These are phyloP conservation scores for Candida verbasci DNA, from an alignment of 805 yeast species.

Conservation along the genomic window DNA sequence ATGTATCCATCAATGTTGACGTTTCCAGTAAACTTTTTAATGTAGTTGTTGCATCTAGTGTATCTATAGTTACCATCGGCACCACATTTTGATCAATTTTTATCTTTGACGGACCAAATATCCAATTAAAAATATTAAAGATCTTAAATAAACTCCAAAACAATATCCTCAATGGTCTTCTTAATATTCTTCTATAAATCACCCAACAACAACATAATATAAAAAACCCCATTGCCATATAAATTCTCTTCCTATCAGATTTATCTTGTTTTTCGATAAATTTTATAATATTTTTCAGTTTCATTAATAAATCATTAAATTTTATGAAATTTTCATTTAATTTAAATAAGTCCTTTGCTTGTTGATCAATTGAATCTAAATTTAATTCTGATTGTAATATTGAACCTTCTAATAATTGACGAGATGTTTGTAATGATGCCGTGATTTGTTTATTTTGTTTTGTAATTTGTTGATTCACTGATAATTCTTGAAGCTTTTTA, in stretches of 20 bases:
- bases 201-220: slow-evolving; percentile 45
- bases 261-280: slow-evolving; percentile 51
- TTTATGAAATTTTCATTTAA: slow-evolving; percentile 39
- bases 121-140: slow-evolving; percentile 22
- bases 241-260: slow-evolving; percentile 45
- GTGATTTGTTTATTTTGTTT: slow-evolving; percentile 46
- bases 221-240: slow-evolving; percentile 44
- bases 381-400: slow-evolving; percentile 50
- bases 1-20: too few relatives aligned
- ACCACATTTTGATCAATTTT: too few relatives aligned
- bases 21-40: too few relatives aligned
- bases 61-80: background rate
- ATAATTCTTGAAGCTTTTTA: slow-evolving; percentile 25
- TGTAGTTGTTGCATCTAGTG: background rate
- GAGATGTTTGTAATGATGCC: slow-evolving; percentile 42
- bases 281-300: slow-evolving; percentile 43
- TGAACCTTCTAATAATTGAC: slow-evolving; percentile 45
- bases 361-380: slow-evolving; percentile 43
- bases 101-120: slow-evolving; percentile 8
- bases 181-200: slow-evolving; percentile 44
- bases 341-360: slow-evolving; percentile 36
- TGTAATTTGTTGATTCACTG: slow-evolving; percentile 29
- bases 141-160: slow-evolving; percentile 44
- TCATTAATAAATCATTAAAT: slow-evolving; percentile 37
- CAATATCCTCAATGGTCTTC: slow-evolving; percentile 39